These are phyloP conservation scores for Panus rudis DNA, from an alignment of 768 basidiomycete genomes.

Conservation along the genomic window DNA sequence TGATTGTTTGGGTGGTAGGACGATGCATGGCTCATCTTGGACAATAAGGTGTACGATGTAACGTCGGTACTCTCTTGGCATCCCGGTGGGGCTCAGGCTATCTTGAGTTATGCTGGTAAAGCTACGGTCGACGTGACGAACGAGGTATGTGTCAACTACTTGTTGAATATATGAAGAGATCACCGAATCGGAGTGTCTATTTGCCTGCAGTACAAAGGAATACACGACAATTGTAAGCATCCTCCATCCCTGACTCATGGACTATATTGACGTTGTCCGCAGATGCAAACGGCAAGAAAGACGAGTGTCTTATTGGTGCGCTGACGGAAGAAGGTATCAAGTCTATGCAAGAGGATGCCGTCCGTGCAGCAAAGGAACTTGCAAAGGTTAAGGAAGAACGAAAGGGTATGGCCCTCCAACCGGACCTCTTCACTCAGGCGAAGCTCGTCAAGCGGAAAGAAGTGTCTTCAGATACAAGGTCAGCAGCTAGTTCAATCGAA, in stretches of 20 bases:
- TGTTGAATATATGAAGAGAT: too few species aligned
- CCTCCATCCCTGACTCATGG: neutral
- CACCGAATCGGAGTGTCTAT: too few species aligned
- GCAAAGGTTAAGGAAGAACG: slow-evolving; percentile 15
- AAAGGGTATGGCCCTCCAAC: slow-evolving; percentile 13
- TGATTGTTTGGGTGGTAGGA: slow-evolving; percentile 17
- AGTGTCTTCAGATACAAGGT: slow-evolving; percentile 14
- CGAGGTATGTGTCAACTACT: too few species aligned
- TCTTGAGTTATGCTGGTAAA: slow-evolving; percentile 46
- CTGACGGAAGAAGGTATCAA: slow-evolving; percentile 12
- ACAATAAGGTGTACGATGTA: slow-evolving; percentile 47
- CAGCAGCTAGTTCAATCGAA: neutral
- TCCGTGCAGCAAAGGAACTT: slow-evolving; percentile 12
- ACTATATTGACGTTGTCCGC: neutral
- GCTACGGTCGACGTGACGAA: slow-evolving; percentile 61
- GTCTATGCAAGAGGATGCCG: slow-evolving; percentile 15
- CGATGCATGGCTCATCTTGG: slow-evolving; percentile 45
- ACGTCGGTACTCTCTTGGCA: slow-evolving; percentile 46
- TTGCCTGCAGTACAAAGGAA: slow-evolving; percentile 19
- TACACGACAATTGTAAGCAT: slow-evolving; percentile 16
- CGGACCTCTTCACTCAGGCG: slow-evolving; percentile 14
- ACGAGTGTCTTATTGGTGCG: slow-evolving; percentile 16
- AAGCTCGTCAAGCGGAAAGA: slow-evolving; percentile 12
- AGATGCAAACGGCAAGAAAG: slow-evolving; percentile 16
- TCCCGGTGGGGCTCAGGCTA: slow-evolving; percentile 52